Conservation (phyloP, 768 basidiomycete genomes). For the Boletellus sp. region DNA sequence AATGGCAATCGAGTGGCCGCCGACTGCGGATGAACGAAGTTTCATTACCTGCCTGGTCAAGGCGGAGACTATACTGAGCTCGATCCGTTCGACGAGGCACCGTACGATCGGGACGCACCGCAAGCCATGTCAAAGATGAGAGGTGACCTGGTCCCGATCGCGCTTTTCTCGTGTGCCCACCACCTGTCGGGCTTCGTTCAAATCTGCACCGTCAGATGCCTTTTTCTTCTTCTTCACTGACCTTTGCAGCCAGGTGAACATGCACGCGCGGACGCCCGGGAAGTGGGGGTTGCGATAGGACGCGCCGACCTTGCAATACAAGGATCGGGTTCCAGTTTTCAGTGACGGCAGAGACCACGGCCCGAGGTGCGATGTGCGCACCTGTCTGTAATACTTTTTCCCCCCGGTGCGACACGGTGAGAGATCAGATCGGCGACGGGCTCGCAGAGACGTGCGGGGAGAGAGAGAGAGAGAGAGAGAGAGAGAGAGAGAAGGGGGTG, state of each 20-base stretch:
- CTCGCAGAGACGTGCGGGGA: neutral
- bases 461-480: too few species aligned
- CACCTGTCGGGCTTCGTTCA: slow-evolving; percentile 21
- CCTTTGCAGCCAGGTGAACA: slow-evolving; percentile 53
- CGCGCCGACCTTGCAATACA: slow-evolving; percentile 43
- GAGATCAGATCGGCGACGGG: neutral
- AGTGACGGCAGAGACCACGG: too few species aligned
- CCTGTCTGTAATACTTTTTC: slow-evolving; percentile 30
- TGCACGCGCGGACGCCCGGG: slow-evolving; percentile 55
- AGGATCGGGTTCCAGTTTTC: neutral
- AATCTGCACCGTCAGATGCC: neutral
- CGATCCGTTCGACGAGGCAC: neutral
- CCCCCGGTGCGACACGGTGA: slow-evolving; percentile 4
- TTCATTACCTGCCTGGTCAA: slow-evolving; percentile 22
- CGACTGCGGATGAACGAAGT: slow-evolving; percentile 19
- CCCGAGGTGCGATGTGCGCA: neutral
- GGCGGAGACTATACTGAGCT: neutral
- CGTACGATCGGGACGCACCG: slow-evolving; percentile 15
- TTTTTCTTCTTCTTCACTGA: slow-evolving; percentile 18
- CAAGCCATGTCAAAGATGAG: slow-evolving; percentile 30
- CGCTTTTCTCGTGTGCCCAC: slow-evolving; percentile 20
- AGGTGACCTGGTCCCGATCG: slow-evolving; percentile 13
- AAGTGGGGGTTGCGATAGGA: slow-evolving; percentile 74
- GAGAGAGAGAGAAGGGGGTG: too few species aligned
- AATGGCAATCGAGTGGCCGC: slow-evolving; percentile 7